Conservation (phyloP, 305 asterid species). For the Fraxinus platypoda region DNA sequence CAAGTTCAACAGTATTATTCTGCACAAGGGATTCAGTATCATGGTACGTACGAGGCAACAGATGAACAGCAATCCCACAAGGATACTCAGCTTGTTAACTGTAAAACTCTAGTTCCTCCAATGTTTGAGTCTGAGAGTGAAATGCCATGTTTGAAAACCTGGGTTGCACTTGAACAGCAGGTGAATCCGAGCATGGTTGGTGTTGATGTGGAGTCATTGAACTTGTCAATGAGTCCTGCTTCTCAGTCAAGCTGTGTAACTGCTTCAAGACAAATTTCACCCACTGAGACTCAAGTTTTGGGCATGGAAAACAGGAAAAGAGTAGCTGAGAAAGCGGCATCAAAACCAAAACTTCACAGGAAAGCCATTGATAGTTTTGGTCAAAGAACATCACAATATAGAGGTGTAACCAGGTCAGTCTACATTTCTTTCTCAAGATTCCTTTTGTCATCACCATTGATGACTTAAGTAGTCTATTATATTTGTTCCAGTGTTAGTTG, state of each 20-base stretch:
- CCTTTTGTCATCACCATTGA: neutral
- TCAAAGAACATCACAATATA: conserved; percentile 88
- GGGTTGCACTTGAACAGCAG: conserved; percentile 47
- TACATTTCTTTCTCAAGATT: neutral
- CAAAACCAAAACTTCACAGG: conserved; percentile 69
- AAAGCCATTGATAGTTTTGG: conserved; percentile 90
- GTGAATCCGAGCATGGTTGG: conserved; percentile 24
- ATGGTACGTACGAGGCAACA: conserved; percentile 32
- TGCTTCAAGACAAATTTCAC: conserved; percentile 51
- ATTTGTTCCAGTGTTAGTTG: too few relatives aligned
- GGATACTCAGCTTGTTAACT: neutral
- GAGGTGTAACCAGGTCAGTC: conserved; percentile 83
- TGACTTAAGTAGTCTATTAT: too few relatives aligned
- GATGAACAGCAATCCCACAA: conserved; percentile 7
- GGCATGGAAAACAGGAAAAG: conserved; percentile 61
- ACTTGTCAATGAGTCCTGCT: conserved; percentile 74
- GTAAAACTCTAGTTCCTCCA: conserved; percentile 20
- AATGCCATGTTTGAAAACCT: conserved; percentile 38
- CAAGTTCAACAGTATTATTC: conserved; percentile 32
- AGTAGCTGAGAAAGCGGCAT: conserved; percentile 41
- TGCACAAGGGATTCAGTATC: conserved; percentile 21
- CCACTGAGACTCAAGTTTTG: conserved; percentile 3
- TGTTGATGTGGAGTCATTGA: conserved; percentile 50
- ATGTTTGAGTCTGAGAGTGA: conserved; percentile 34
- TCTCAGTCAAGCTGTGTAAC: conserved; percentile 74